Conservation (phyloP, 2,329 filamentous ascomycete species). For the Huntiella savannae region DNA sequence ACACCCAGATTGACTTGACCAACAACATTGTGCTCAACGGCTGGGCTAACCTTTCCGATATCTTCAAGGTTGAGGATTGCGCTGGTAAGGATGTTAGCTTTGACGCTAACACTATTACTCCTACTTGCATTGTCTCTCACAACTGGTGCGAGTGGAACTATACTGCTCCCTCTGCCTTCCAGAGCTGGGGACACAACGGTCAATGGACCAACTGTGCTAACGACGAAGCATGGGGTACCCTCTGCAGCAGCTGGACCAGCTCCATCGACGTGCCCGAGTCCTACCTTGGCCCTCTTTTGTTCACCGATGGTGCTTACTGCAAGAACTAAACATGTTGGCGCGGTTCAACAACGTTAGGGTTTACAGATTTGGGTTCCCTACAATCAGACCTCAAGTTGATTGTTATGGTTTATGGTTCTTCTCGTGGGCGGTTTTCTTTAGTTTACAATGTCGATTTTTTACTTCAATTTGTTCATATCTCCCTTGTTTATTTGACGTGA, state of each 20-base stretch:
- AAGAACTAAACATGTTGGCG: constrained; percentile 3
- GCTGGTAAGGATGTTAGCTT: constrained; percentile 13
- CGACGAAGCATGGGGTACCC: constrained; percentile 13
- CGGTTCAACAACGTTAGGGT: not conserved
- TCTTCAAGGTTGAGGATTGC: constrained; percentile 15
- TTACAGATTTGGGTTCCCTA: not conserved
- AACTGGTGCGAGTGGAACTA: constrained; percentile 16
- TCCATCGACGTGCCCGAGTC: constrained; percentile 14
- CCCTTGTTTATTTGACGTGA: not conserved
- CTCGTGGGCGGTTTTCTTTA: not conserved
- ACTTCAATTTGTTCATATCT: not conserved
- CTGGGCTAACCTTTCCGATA: constrained; percentile 14
- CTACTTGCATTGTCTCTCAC: constrained; percentile 14
- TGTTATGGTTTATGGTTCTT: not conserved
- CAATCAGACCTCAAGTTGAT: not conserved
- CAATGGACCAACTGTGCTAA: constrained; percentile 15
- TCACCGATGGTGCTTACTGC: constrained; percentile 9
- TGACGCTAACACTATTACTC: constrained; percentile 12
- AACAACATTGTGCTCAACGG: constrained; percentile 14
- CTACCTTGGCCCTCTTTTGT: constrained; percentile 15
- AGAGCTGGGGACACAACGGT: not conserved
- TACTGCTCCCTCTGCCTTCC: not conserved
- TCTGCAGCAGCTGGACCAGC: constrained; percentile 13
- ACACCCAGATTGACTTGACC: constrained; percentile 14
- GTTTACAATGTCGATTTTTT: not conserved